These are phyloP conservation scores for Leccinum uliginosum DNA, from an alignment of 768 basidiomycete species.

Conservation along the genomic window DNA sequence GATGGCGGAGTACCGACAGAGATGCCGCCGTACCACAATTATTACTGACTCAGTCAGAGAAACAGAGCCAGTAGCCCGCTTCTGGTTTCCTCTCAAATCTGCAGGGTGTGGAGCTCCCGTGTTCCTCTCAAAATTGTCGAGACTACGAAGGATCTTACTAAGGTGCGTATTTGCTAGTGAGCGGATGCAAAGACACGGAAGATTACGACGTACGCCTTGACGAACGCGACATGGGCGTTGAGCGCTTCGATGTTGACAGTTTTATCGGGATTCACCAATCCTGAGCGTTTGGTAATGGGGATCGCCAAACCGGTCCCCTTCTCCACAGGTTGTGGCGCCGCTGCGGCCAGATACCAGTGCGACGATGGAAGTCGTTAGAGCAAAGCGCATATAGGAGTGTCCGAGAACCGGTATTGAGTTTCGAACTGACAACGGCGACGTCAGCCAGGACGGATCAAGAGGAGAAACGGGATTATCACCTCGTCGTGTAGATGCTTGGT, in stretches of 20 bases:
- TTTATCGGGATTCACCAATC: conserved; percentile 3
- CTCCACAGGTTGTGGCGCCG: neutral
- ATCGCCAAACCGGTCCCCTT: neutral
- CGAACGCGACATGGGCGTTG: neutral
- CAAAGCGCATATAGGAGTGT: conserved; percentile 28
- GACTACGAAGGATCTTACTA: conserved; percentile 3
- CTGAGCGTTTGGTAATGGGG: conserved; percentile 8
- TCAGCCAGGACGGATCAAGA: neutral
- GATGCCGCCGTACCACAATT: conserved; percentile 9
- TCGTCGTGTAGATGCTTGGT: conserved; percentile 95
- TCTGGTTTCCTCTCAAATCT: neutral
- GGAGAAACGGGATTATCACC: conserved; percentile 32
- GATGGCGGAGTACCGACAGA: conserved; percentile 1
- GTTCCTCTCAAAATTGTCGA: neutral
- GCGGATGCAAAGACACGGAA: neutral
- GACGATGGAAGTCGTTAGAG: neutral
- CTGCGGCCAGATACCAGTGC: conserved; percentile 3
- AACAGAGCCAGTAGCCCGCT: neutral
- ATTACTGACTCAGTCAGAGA: neutral
- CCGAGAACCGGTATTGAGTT: conserved; percentile 91
- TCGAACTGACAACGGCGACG: conserved; percentile 62
- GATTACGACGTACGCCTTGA: conserved; percentile 6
- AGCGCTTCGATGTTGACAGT: conserved; percentile 5
- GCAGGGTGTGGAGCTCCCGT: conserved; percentile 1
- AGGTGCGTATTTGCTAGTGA: neutral